Conservation (phyloP, 1,139 yeast genomes). For the Eremothecium cymbalariae region DNA sequence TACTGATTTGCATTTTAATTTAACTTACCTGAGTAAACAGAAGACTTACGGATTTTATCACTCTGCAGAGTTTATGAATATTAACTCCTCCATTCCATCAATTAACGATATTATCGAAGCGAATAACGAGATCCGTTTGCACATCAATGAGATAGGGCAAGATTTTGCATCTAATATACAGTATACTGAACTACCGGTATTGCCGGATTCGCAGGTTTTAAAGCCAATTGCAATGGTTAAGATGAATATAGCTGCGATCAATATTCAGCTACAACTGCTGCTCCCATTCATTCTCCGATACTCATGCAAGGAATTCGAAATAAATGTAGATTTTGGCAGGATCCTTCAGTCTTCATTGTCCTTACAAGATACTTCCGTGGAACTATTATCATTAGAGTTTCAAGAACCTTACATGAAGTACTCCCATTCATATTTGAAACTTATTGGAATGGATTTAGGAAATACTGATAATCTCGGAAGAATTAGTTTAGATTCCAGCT, state of each 20-base stretch:
- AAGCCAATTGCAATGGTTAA: too few relatives aligned
- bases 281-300: constrained; percentile 6
- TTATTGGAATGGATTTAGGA: background rate
- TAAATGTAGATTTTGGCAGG: background rate
- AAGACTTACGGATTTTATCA: too few relatives aligned
- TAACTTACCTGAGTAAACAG: too few relatives aligned
- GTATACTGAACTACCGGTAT: too few relatives aligned
- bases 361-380: constrained; percentile 5
- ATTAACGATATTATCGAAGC: background rate
- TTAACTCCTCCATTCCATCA: background rate
- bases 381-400: constrained; percentile 1
- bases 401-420: constrained; percentile 6
- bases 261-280: constrained; percentile 2
- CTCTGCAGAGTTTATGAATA: too few relatives aligned
- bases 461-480: background rate
- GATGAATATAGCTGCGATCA: background rate
- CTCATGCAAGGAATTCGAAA: constrained; percentile 2
- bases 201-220: too few relatives aligned
- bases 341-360: background rate
- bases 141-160: too few relatives aligned
- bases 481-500: constrained; percentile 11
- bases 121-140: too few relatives aligned
- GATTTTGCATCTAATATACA: too few relatives aligned
- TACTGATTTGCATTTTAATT: too few relatives aligned
- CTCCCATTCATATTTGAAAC: constrained; percentile 9